Percentiles rank a stretch among this genome's conserved stretches.
Evolutionary conservation across 1,139 yeast genomes (phyloP).

Genomic region (Yamadazyma dushanensis): DNA sequence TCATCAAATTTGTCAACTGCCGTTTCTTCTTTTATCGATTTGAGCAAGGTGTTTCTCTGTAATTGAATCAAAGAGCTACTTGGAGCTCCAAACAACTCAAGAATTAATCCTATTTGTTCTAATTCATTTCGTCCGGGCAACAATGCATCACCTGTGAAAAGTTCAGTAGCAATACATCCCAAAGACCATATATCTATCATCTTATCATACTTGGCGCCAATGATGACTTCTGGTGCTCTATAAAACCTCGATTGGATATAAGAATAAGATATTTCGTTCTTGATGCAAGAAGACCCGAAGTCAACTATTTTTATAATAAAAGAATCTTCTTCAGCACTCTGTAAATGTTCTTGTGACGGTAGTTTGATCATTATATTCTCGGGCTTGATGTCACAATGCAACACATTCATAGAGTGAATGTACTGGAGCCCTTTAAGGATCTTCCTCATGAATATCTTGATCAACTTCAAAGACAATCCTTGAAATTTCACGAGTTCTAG

Average conservation of each 20-base stretch:
- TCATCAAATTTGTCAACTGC: constrained; percentile 16
- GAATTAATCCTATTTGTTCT: constrained; percentile 59
- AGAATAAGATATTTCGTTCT: constrained; percentile 49
- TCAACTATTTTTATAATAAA: constrained; percentile 58
- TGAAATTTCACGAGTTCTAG: constrained; percentile 59
- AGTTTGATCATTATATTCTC: constrained; percentile 60
- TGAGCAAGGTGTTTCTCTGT: constrained; percentile 24
- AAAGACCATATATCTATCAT: constrained; percentile 82
- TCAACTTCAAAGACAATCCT: constrained; percentile 58
- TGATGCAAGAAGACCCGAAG: constrained; percentile 61
- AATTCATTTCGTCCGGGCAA: constrained; percentile 71
- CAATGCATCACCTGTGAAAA: constrained; percentile 64
- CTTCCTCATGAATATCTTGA: constrained; percentile 53
- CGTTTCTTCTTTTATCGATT: constrained; percentile 18
- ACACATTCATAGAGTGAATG: constrained; percentile 56
- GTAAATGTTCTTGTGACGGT: constrained; percentile 23
- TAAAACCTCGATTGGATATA: constrained; percentile 67
- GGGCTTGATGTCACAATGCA: constrained; percentile 82
- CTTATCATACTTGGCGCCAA: constrained; percentile 73
- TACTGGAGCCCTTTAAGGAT: constrained; percentile 60
- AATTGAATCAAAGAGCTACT: constrained; percentile 26
- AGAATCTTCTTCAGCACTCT: constrained; percentile 13
- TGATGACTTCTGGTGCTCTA: constrained; percentile 75
- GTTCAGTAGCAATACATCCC: constrained; percentile 68
- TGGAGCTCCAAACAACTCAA: constrained; percentile 68